Evolutionary conservation across 495 filamentous ascomycete genomes (phyloP).

Genomic region (Penicillium salamii): DNA sequence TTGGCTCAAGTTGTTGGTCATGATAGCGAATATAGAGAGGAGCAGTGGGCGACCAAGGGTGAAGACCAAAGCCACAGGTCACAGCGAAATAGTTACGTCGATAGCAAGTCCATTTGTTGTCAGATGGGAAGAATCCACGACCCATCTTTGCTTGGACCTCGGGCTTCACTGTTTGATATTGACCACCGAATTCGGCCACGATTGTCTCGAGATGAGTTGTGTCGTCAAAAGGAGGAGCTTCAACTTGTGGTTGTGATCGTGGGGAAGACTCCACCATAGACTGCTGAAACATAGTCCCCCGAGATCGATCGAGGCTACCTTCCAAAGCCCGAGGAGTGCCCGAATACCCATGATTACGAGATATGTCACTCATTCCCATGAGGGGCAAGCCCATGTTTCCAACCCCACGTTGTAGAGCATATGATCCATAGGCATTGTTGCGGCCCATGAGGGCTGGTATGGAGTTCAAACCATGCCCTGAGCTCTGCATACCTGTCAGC

Average conservation of each 20-base stretch:
- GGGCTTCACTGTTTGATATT: slow-evolving; percentile 57
- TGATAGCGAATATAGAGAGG: slow-evolving; percentile 41
- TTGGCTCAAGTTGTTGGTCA: slow-evolving; percentile 55
- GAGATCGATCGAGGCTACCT: slow-evolving; percentile 32
- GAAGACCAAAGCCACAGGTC: slow-evolving; percentile 73
- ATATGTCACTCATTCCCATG: slow-evolving; percentile 34
- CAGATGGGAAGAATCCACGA: slow-evolving; percentile 85
- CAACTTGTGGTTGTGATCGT: slow-evolving; percentile 29
- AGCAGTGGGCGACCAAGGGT: slow-evolving; percentile 45
- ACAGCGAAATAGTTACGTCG: slow-evolving; percentile 93
- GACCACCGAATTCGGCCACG: slow-evolving; percentile 43
- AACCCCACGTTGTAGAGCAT: slow-evolving; percentile 30
- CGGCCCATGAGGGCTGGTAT: slow-evolving; percentile 33
- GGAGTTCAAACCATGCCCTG: slow-evolving; percentile 22
- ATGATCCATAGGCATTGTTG: slow-evolving; percentile 36
- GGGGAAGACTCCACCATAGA: slow-evolving; percentile 31
- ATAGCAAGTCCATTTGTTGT: slow-evolving; percentile 94
- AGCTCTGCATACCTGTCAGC: slow-evolving; percentile 32
- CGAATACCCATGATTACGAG: slow-evolving; percentile 31
- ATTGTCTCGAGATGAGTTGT: slow-evolving; percentile 58
- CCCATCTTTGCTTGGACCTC: slow-evolving; percentile 85
- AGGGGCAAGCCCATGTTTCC: slow-evolving; percentile 27
- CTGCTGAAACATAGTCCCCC: slow-evolving; percentile 30
- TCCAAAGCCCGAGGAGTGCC: slow-evolving; percentile 36
- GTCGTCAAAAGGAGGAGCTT: slow-evolving; percentile 55